These are phyloP conservation scores for Colletotrichum melonis DNA, from an alignment of 2,329 filamentous ascomycete species.

Conservation along the genomic window DNA sequence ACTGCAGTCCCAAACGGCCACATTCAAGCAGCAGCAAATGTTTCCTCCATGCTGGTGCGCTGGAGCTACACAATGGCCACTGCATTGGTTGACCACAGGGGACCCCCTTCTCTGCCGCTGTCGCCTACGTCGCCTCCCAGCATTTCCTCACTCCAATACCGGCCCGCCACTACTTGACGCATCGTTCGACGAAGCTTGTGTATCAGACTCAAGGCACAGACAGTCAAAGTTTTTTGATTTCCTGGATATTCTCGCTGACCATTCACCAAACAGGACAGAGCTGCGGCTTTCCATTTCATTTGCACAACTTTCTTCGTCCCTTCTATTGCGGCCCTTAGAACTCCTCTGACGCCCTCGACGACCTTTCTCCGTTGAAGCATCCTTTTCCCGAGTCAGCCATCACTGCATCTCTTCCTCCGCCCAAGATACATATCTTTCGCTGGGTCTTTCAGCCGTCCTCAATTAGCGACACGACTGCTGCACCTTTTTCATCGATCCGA, in stretches of 20 bases:
- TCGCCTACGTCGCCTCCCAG: background rate
- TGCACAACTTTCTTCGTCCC: slow-evolving; percentile 28
- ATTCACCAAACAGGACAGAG: slow-evolving; percentile 4
- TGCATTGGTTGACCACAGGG: slow-evolving; percentile 23
- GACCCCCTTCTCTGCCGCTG: background rate
- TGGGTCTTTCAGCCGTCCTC: background rate
- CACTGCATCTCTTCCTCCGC: background rate
- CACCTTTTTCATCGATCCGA: background rate
- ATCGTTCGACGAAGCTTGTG: slow-evolving; percentile 34
- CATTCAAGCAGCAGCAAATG: background rate
- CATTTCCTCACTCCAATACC: slow-evolving; percentile 10
- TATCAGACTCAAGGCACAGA: slow-evolving; percentile 37
- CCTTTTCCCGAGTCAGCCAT: slow-evolving; percentile 22
- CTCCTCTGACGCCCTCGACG: slow-evolving; percentile 13
- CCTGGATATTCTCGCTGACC: slow-evolving; percentile 19
- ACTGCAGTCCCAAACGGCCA: background rate
- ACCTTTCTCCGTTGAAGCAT: slow-evolving; percentile 11
- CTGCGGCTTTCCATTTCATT: slow-evolving; percentile 18
- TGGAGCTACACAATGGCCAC: slow-evolving; percentile 4
- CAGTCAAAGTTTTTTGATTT: slow-evolving; percentile 30
- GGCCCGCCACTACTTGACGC: slow-evolving; percentile 33
- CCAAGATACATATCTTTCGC: background rate
- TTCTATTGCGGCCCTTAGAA: slow-evolving; percentile 17
- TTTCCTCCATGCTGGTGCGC: background rate
- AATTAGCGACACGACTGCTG: background rate